Conservation (phyloP, 192 early-diverging fungal species). For the Obelidium mucronatum region DNA sequence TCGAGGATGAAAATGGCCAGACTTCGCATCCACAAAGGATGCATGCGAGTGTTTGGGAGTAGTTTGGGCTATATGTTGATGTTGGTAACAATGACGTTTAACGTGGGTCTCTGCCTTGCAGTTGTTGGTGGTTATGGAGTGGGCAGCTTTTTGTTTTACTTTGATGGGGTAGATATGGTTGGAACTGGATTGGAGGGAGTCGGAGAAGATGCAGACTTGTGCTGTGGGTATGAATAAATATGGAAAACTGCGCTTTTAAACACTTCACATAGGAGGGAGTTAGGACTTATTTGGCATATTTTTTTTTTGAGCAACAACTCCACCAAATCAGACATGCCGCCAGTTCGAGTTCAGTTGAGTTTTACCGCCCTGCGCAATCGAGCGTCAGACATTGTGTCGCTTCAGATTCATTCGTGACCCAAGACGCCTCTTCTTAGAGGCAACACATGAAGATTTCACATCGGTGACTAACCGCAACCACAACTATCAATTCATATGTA, state of each 20-base stretch:
- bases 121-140: slow-evolving; percentile 57
- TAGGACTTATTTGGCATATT: no score
- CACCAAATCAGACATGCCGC: background rate
- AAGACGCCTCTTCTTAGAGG: no score
- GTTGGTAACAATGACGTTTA: slow-evolving; percentile 69
- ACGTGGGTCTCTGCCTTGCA: slow-evolving; percentile 60
- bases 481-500: no score
- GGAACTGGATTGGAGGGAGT: background rate
- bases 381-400: no score
- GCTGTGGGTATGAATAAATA: background rate
- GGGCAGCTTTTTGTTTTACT: slow-evolving; percentile 47
- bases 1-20: background rate
- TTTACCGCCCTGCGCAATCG: no score
- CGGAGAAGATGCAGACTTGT: background rate
- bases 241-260: no score
- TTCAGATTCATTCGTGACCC: no score
- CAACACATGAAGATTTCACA: no score
- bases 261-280: no score
- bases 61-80: slow-evolving; percentile 61
- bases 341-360: background rate
- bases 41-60: slow-evolving; percentile 39
- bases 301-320: background rate
- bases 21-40: slow-evolving; percentile 22
- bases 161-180: background rate
- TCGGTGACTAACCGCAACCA: no score